A percentile compares a stretch with the other conserved stretches of the same genome.
phyloP scores from a whole-genome alignment of 1,139 yeast genomes.

The Debaryomycetaceae sp. region DNA sequence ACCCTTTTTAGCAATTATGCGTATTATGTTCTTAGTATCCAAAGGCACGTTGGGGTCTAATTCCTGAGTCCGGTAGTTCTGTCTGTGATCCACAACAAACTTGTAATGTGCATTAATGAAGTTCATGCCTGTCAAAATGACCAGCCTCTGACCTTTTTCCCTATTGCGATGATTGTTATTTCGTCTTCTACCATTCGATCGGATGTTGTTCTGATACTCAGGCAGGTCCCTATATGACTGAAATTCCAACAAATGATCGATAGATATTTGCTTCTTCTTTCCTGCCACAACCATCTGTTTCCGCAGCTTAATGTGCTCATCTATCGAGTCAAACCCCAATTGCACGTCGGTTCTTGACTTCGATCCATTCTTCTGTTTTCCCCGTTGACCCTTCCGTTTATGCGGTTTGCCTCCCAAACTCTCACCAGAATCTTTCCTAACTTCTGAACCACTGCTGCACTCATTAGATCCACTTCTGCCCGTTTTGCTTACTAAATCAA shows the following conservation, averaged over 20 bases:
- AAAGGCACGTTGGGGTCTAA: slow-evolving; percentile 76
- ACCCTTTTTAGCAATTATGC: slow-evolving; percentile 73
- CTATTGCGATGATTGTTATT: slow-evolving; percentile 9
- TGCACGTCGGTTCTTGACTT: background rate
- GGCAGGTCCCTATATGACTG: slow-evolving; percentile 52
- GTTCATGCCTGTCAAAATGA: slow-evolving; percentile 61
- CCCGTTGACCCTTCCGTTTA: background rate
- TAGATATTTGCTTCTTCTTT: slow-evolving; percentile 51
- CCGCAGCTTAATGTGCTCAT: slow-evolving; percentile 11
- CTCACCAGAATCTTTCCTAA: background rate
- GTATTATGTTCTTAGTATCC: slow-evolving; percentile 55
- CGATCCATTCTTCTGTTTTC: background rate
- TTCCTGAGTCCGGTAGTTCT: slow-evolving; percentile 54
- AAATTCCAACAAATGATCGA: slow-evolving; percentile 63
- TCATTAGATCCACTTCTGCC: background rate
- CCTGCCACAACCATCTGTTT: slow-evolving; percentile 26
- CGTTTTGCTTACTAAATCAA: background rate
- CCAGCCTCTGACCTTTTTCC: slow-evolving; percentile 11
- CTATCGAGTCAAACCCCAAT: slow-evolving; percentile 7
- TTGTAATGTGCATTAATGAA: slow-evolving; percentile 85
- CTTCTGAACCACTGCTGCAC: background rate
- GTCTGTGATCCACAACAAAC: slow-evolving; percentile 67
- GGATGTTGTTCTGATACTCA: slow-evolving; percentile 29
- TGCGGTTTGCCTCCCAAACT: background rate
- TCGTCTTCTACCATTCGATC: slow-evolving; percentile 14